Percentiles rank a stretch among this genome's conserved stretches.
phyloP scores from a whole-genome alignment of 2,329 filamentous ascomycete genomes.

The Colletotrichum tanaceti region DNA sequence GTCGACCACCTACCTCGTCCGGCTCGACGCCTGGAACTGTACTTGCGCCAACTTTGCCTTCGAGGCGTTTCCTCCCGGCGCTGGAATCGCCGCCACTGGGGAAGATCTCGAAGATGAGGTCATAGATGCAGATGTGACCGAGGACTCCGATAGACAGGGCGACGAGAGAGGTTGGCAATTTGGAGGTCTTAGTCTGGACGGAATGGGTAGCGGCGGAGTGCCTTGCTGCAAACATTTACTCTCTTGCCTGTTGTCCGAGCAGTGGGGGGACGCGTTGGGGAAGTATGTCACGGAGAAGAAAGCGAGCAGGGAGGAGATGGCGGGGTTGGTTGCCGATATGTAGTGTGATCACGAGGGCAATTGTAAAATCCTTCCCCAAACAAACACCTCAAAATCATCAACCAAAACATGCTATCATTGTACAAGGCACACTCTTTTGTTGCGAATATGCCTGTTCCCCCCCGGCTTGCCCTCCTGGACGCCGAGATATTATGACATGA shows the following conservation, averaged over 20 bases:
- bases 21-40: slow-evolving; percentile 84
- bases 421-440: slow-evolving; percentile 39
- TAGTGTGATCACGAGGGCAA: slow-evolving; percentile 37
- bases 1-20: slow-evolving; percentile 72
- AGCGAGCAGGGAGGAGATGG: slow-evolving; percentile 74
- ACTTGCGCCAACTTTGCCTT: slow-evolving; percentile 88
- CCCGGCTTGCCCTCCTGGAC: slow-evolving; percentile 35
- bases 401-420: slow-evolving; percentile 38
- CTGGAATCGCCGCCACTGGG: background rate
- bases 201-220: slow-evolving; percentile 49
- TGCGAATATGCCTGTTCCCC: slow-evolving; percentile 32
- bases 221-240: slow-evolving; percentile 89
- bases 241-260: slow-evolving; percentile 80
- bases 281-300: slow-evolving; percentile 64
- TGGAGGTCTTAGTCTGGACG: slow-evolving; percentile 62
- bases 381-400: slow-evolving; percentile 12
- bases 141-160: slow-evolving; percentile 25
- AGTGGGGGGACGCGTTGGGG: slow-evolving; percentile 69
- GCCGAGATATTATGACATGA: slow-evolving; percentile 41
- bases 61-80: slow-evolving; percentile 67
- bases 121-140: slow-evolving; percentile 36
- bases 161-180: slow-evolving; percentile 52
- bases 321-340: slow-evolving; percentile 70
- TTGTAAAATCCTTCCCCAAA: too few relatives aligned
- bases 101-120: slow-evolving; percentile 19